Evolutionary conservation across 2,329 filamentous ascomycete genomes (phyloP).

Genomic region (Clathrospora elynae): DNA sequence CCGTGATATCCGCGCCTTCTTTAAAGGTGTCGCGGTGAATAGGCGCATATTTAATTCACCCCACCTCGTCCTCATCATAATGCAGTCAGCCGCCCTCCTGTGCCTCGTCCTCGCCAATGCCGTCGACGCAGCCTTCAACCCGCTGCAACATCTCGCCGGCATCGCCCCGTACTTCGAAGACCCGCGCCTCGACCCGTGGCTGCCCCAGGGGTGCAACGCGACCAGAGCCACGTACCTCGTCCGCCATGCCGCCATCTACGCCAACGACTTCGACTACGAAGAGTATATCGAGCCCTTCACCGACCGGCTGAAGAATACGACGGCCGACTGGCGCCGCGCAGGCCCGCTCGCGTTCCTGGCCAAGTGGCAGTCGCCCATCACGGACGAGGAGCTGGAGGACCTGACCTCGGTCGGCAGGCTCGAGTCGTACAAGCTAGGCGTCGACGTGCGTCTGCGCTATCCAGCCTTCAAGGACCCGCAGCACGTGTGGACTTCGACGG

Average conservation of each 20-base stretch:
- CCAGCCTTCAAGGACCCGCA: conserved; percentile 58
- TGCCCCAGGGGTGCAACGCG: conserved; percentile 59
- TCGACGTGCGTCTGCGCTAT: conserved; percentile 64
- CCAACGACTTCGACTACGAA: conserved; percentile 60
- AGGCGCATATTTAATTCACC: no score
- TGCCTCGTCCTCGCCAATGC: conserved; percentile 36
- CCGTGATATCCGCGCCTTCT: background rate
- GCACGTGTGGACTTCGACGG: conserved; percentile 66
- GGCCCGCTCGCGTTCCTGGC: conserved; percentile 62
- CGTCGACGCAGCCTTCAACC: conserved; percentile 50
- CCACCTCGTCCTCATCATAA: conserved; percentile 11
- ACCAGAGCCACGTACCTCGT: conserved; percentile 57
- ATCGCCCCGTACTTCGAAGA: conserved; percentile 59
- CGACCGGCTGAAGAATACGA: conserved; percentile 64
- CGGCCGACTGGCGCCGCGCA: conserved; percentile 62
- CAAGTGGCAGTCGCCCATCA: conserved; percentile 62
- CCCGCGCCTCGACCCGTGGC: conserved; percentile 53
- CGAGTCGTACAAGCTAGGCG: conserved; percentile 64
- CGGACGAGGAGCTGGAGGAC: conserved; percentile 62
- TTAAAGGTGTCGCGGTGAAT: conserved; percentile 9
- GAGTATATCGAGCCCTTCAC: conserved; percentile 58
- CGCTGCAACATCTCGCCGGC: conserved; percentile 56
- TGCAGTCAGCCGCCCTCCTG: conserved; percentile 27
- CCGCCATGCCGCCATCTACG: conserved; percentile 58
- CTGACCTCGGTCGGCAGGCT: conserved; percentile 65